These are phyloP conservation scores for Penicillium capsulatum DNA, from an alignment of 2,329 filamentous ascomycete species.

Conservation along the genomic window DNA sequence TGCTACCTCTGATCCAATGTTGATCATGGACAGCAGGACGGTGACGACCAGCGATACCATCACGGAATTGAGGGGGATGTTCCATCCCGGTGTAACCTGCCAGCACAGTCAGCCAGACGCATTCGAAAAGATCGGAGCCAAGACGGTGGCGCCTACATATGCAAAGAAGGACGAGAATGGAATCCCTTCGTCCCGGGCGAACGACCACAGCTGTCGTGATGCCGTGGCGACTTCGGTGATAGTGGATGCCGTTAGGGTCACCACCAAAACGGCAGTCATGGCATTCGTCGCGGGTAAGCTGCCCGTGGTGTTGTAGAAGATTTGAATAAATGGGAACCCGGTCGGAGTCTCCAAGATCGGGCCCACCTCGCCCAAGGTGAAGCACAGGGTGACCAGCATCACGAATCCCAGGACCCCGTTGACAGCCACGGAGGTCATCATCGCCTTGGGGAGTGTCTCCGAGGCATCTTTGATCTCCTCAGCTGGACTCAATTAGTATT, in stretches of 20 bases:
- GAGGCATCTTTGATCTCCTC: constrained; percentile 48
- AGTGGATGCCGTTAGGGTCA: constrained; percentile 48
- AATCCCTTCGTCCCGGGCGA: constrained; percentile 43
- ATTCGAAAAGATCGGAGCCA: neutral
- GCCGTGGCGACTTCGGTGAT: constrained; percentile 56
- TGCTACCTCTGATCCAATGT: constrained; percentile 48
- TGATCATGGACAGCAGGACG: constrained; percentile 49
- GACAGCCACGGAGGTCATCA: constrained; percentile 48
- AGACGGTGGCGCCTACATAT: constrained; percentile 28
- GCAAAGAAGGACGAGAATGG: constrained; percentile 39
- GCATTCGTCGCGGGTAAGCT: constrained; percentile 48
- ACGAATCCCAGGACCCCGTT: constrained; percentile 53
- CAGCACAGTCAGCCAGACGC: constrained; percentile 4
- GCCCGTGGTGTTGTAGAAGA: constrained; percentile 52
- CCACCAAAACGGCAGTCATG: constrained; percentile 49
- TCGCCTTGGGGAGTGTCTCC: constrained; percentile 48
- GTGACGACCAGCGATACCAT: constrained; percentile 44
- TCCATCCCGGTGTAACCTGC: constrained; percentile 36
- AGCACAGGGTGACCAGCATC: constrained; percentile 56
- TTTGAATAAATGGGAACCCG: constrained; percentile 56
- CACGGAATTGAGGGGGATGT: constrained; percentile 48
- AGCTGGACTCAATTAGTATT: constrained; percentile 22
- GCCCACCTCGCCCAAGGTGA: constrained; percentile 51
- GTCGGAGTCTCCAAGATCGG: constrained; percentile 45
- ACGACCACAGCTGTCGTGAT: constrained; percentile 56